Conservation (phyloP, 2,329 filamentous ascomycete species). For the Fusarium cicatricum region DNA sequence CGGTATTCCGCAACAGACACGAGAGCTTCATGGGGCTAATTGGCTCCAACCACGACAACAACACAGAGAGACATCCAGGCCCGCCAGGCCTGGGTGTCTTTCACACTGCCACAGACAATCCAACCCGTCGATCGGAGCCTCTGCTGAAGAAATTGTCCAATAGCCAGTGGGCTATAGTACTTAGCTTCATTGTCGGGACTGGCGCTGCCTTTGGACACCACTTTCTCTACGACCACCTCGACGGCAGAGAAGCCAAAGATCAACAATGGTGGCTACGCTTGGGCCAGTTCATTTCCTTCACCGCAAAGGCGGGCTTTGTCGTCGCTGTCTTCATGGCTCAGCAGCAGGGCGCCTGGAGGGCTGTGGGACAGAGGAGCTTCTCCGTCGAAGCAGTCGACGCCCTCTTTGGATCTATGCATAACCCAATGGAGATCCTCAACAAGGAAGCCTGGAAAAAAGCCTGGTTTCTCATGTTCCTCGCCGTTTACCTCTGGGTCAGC, state of each 20-base stretch:
- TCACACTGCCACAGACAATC: too few species aligned
- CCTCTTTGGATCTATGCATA: slow-evolving; percentile 25
- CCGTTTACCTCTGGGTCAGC: slow-evolving; percentile 33
- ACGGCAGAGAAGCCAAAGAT: slow-evolving; percentile 11
- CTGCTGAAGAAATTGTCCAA: background rate
- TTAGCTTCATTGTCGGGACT: slow-evolving; percentile 11
- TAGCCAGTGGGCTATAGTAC: slow-evolving; percentile 28
- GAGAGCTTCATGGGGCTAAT: too few species aligned
- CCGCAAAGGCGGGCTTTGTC: slow-evolving; percentile 23
- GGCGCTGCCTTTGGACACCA: slow-evolving; percentile 10
- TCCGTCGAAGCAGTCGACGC: slow-evolving; percentile 29
- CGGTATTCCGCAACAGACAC: too few species aligned
- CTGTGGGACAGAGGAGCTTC: slow-evolving; percentile 8
- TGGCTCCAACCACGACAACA: too few species aligned
- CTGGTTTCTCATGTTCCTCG: slow-evolving; percentile 34
- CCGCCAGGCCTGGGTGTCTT: too few species aligned
- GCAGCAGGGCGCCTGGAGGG: slow-evolving; percentile 25
- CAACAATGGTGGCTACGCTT: slow-evolving; percentile 27
- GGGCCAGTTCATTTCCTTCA: slow-evolving; percentile 20
- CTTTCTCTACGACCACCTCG: slow-evolving; percentile 13
- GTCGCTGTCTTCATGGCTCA: slow-evolving; percentile 23
- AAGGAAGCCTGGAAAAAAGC: slow-evolving; percentile 33
- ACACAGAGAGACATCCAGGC: too few species aligned
- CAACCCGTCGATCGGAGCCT: background rate
- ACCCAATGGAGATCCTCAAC: slow-evolving; percentile 25